phyloP scores from a whole-genome alignment of 148 eudicot species.

The Fagopyrum tataricum region DNA sequence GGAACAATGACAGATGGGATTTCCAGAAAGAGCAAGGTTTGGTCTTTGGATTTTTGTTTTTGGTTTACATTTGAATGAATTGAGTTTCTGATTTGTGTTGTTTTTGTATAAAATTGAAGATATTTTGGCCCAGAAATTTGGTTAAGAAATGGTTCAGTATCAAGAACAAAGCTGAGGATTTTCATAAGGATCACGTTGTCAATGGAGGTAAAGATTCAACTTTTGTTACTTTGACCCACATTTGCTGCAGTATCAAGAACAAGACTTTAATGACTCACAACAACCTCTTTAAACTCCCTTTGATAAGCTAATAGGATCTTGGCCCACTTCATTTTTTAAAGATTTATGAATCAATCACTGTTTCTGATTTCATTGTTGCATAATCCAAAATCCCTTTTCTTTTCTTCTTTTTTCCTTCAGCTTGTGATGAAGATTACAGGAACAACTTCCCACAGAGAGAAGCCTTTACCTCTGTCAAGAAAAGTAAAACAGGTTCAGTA shows the following conservation, averaged over 20 bases:
- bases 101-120: conserved; percentile 24
- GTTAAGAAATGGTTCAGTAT: conserved; percentile 65
- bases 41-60: not conserved
- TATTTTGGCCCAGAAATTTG: conserved; percentile 50
- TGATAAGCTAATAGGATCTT: not conserved
- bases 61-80: not conserved
- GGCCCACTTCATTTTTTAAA: not conserved
- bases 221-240: not conserved
- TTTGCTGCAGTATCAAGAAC: not conserved
- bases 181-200: conserved; percentile 8
- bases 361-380: not conserved
- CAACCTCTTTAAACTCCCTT: not conserved
- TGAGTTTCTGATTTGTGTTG: conserved; percentile 1
- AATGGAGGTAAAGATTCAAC: conserved; percentile 35
- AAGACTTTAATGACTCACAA: not conserved
- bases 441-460: conserved; percentile 50
- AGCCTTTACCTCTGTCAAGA: conserved; percentile 63
- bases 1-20: conserved; percentile 10
- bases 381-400: not conserved
- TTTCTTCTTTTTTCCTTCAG: conserved; percentile 25
- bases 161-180: conserved; percentile 27
- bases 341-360: not conserved
- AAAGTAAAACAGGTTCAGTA: conserved; percentile 81
- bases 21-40: conserved; percentile 11
- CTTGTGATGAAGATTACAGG: conserved; percentile 75